phyloP scores from a whole-genome alignment of 352 stramenopile genomes.

The Blastocystis sp. region DNA sequence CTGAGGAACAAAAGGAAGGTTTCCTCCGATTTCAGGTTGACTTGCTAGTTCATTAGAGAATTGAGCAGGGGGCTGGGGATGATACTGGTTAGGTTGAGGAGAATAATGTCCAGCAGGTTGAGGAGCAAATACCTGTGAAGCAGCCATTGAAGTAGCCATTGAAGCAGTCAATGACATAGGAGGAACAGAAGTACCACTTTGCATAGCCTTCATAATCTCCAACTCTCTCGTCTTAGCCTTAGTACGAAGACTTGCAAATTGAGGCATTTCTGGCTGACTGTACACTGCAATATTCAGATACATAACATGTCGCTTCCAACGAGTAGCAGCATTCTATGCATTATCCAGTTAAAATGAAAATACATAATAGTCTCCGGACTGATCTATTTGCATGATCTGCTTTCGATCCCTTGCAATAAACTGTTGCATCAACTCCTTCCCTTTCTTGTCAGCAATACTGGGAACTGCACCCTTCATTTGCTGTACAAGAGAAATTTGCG shows the following conservation, averaged over 20 bases:
- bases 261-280: neutral
- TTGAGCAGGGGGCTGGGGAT: neutral
- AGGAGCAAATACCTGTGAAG: no score
- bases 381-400: neutral
- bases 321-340: neutral
- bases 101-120: neutral
- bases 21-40: no score
- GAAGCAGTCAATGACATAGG: neutral
- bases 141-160: neutral
- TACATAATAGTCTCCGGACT: neutral
- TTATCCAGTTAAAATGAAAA: neutral
- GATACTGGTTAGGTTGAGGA: neutral
- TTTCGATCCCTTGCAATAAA: neutral
- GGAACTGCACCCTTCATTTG: neutral
- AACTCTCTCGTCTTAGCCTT: constrained; percentile 13
- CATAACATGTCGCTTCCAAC: neutral
- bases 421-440: neutral
- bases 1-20: no score
- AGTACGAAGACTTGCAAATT: neutral
- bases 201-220: neutral
- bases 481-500: neutral
- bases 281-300: neutral
- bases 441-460: neutral
- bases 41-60: no score
- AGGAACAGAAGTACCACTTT: neutral